These are phyloP conservation scores for Davidsoniella virescens DNA, from an alignment of 2,329 filamentous ascomycete species.

Conservation along the genomic window DNA sequence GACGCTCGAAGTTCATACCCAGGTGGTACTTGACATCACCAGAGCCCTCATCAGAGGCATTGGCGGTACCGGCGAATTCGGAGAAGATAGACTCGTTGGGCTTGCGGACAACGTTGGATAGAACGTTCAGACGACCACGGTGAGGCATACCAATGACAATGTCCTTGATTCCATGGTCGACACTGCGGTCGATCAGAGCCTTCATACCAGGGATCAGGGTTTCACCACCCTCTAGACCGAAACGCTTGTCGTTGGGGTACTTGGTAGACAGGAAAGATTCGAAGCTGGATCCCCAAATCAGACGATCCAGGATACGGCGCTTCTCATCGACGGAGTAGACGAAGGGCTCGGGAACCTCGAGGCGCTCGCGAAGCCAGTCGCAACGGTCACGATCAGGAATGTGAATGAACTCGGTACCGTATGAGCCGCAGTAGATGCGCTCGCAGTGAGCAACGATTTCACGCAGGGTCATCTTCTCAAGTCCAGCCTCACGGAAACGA, in stretches of 20 bases:
- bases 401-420: conserved; percentile 96
- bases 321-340: conserved; percentile 98
- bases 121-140: conserved; percentile 91
- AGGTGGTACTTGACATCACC: conserved; percentile 99
- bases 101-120: conserved; percentile 97
- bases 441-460: conserved; percentile 92
- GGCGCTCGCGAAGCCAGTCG: conserved; percentile 90
- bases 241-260: conserved; percentile 99
- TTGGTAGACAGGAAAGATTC: conserved; percentile 91
- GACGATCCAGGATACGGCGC: conserved; percentile 85
- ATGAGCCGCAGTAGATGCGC: conserved; percentile 92
- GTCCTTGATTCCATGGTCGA: conserved; percentile 96
- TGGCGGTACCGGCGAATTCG: conserved; percentile 80
- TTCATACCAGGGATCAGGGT: conserved; percentile 98
- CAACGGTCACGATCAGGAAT: conserved; percentile 95
- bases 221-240: conserved; percentile 94
- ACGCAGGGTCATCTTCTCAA: conserved; percentile 90
- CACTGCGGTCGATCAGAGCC: conserved; percentile 91
- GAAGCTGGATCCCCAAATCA: conserved; percentile 98
- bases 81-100: conserved; percentile 99
- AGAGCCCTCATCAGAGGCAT: conserved; percentile 85
- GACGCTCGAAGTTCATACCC: conserved; percentile 99
- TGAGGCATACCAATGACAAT: conserved; percentile 99
- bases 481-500: conserved; percentile 72
- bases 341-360: conserved; percentile 88